Conservation (phyloP, 768 basidiomycete genomes). For the Vararia minispora region DNA sequence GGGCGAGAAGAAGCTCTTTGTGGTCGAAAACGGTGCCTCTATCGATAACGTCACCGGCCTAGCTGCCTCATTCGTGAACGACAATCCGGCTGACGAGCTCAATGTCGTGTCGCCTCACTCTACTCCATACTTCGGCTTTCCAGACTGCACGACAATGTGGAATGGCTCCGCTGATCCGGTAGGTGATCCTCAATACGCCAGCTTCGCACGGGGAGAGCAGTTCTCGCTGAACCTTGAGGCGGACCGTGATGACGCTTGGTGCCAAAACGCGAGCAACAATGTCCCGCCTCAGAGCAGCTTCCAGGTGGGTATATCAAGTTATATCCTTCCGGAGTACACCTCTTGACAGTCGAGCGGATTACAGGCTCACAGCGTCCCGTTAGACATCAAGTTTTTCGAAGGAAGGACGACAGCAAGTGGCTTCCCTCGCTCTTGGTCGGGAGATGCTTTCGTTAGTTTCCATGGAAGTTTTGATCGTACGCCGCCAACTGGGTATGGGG, state of each 20-base stretch:
- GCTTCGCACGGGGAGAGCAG: constrained; percentile 23
- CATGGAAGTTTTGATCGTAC: constrained; percentile 31
- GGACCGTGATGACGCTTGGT: constrained; percentile 24
- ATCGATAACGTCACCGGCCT: constrained; percentile 29
- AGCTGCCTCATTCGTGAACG: constrained; percentile 30
- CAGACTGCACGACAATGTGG: constrained; percentile 34
- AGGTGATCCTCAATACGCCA: constrained; percentile 27
- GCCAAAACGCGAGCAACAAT: constrained; percentile 24
- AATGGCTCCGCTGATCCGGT: constrained; percentile 30
- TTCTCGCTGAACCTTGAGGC: constrained; percentile 28
- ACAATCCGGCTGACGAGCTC: constrained; percentile 34
- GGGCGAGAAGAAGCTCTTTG: constrained; percentile 17
- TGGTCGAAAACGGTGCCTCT: constrained; percentile 34
- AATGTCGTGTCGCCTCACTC: constrained; percentile 19
- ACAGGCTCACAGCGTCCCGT: constrained; percentile 35
- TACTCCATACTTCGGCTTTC: constrained; percentile 27
- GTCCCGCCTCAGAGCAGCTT: constrained; percentile 27
- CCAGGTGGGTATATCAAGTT: constrained; percentile 21
- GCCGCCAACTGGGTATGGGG: constrained; percentile 37
- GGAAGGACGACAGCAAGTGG: constrained; percentile 7
- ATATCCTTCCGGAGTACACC: not conserved
- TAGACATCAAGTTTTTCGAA: constrained; percentile 34
- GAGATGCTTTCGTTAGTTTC: constrained; percentile 34
- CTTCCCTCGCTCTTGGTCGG: constrained; percentile 21
- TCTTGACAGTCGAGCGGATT: not conserved